Evolutionary conservation across 306 rosid genomes (phyloP).

Genomic region (Delonix regia): DNA sequence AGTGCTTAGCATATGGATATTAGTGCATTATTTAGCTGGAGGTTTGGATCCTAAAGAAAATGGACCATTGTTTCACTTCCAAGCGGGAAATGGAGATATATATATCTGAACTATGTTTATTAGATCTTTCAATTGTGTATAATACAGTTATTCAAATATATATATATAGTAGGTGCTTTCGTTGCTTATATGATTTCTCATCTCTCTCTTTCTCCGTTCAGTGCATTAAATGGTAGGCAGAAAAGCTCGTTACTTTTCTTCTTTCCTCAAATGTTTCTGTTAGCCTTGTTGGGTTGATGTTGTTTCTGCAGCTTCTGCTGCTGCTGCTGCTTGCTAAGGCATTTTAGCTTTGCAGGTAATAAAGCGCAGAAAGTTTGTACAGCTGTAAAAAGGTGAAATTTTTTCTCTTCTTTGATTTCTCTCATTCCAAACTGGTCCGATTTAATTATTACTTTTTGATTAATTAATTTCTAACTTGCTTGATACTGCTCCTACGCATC

Average conservation of each 20-base stretch:
- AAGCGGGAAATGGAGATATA: background rate
- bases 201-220: slow-evolving; percentile 29
- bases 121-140: slow-evolving; percentile 56
- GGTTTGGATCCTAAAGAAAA: slow-evolving; percentile 44
- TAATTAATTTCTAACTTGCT: background rate
- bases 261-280: slow-evolving; percentile 46
- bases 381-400: slow-evolving; percentile 50
- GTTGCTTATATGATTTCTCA: slow-evolving; percentile 5
- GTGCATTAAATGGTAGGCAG: slow-evolving; percentile 47
- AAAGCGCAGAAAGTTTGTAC: slow-evolving; percentile 55
- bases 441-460: slow-evolving; percentile 1
- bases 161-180: slow-evolving; percentile 23
- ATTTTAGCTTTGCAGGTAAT: slow-evolving; percentile 68
- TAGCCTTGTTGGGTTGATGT: slow-evolving; percentile 56
- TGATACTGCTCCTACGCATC: slow-evolving; percentile 22
- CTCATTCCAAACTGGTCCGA: background rate
- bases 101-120: slow-evolving; percentile 31
- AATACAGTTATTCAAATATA: slow-evolving; percentile 36
- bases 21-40: slow-evolving; percentile 42
- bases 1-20: slow-evolving; percentile 40
- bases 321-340: slow-evolving; percentile 60
- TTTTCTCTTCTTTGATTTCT: slow-evolving; percentile 26
- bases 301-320: slow-evolving; percentile 42
- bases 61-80: slow-evolving; percentile 36
- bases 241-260: slow-evolving; percentile 47